phyloP scores from a whole-genome alignment of 2,329 filamentous ascomycete genomes.

The Ceratocystis eucalypticola region DNA sequence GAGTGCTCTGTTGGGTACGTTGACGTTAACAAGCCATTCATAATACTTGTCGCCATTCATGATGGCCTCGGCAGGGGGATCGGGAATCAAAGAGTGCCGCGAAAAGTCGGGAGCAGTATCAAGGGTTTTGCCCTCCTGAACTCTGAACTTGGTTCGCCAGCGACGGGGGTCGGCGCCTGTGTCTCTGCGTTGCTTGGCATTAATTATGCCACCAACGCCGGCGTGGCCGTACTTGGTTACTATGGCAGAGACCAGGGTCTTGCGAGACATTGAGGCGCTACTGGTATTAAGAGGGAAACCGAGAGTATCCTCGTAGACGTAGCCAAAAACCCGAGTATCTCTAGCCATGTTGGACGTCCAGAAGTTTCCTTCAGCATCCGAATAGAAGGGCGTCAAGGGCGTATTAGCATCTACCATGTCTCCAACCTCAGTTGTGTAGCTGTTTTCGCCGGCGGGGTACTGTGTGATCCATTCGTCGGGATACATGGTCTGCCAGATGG shows the following conservation, averaged over 20 bases:
- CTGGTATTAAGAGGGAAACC: constrained; percentile 20
- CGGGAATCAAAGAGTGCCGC: constrained; percentile 13
- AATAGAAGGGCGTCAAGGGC: constrained; percentile 54
- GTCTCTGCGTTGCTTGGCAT: constrained; percentile 27
- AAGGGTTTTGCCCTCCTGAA: constrained; percentile 18
- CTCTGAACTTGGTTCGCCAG: constrained; percentile 16
- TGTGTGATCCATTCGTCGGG: constrained; percentile 52
- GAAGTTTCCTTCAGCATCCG: constrained; percentile 43
- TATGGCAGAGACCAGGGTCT: constrained; percentile 23
- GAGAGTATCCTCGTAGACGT: constrained; percentile 55
- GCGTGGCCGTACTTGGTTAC: constrained; percentile 28
- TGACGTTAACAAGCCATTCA: constrained; percentile 58
- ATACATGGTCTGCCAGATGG: constrained; percentile 65
- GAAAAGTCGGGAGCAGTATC: constrained; percentile 19
- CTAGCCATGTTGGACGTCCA: constrained; percentile 54
- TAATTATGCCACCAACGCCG: constrained; percentile 41
- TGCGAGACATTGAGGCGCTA: constrained; percentile 16
- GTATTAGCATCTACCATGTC: constrained; percentile 42
- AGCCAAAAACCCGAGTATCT: constrained; percentile 50
- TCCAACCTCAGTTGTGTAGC: constrained; percentile 46
- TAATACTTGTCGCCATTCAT: constrained; percentile 34
- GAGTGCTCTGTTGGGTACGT: constrained; percentile 45
- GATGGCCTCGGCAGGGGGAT: constrained; percentile 24
- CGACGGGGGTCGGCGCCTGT: constrained; percentile 3
- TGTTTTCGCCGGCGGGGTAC: constrained; percentile 39